These are phyloP conservation scores for Nepenthes mirabilis DNA, from an alignment of 148 eudicot genomes.

Conservation along the genomic window DNA sequence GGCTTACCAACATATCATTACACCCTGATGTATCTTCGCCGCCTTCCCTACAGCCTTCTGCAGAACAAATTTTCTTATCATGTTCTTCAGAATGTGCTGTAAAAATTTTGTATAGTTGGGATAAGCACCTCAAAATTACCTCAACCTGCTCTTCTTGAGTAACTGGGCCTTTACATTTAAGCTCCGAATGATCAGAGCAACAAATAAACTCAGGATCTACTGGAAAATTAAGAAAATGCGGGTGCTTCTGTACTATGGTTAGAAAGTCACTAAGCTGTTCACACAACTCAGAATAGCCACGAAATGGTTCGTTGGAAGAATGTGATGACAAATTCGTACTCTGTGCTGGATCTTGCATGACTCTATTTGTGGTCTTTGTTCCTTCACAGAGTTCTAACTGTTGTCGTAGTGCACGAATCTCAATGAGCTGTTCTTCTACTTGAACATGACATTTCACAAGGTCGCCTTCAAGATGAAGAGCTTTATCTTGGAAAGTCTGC, in stretches of 20 bases:
- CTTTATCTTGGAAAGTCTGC: slow-evolving; percentile 19
- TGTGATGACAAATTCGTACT: slow-evolving; percentile 4
- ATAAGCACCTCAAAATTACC: slow-evolving; percentile 18
- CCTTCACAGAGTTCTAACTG: slow-evolving; percentile 8
- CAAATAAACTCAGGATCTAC: slow-evolving; percentile 6
- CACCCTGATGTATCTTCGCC: slow-evolving; percentile 18
- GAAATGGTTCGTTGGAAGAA: slow-evolving; percentile 11
- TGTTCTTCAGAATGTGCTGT: slow-evolving; percentile 24
- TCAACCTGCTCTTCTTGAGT: slow-evolving; percentile 18
- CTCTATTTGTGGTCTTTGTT: slow-evolving; percentile 5
- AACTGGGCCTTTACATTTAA: slow-evolving; percentile 7
- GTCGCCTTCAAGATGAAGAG: slow-evolving; percentile 26
- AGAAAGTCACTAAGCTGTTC: slow-evolving; percentile 31
- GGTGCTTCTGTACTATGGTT: slow-evolving; percentile 24
- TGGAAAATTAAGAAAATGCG: slow-evolving; percentile 11
- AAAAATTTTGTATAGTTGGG: slow-evolving; percentile 30
- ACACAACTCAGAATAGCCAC: slow-evolving; percentile 16
- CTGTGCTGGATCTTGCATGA: slow-evolving; percentile 4
- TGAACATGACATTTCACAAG: slow-evolving; percentile 14
- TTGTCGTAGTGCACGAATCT: slow-evolving; percentile 12
- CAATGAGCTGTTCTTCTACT: slow-evolving; percentile 19
- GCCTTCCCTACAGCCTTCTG: slow-evolving; percentile 14
- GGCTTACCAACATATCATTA: slow-evolving; percentile 9
- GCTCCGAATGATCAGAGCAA: slow-evolving; percentile 14
- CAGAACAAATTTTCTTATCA: slow-evolving; percentile 14